These are phyloP conservation scores for Diphasiastrum complanatum DNA, from an alignment of 83 land plant genomes.

Conservation along the genomic window DNA sequence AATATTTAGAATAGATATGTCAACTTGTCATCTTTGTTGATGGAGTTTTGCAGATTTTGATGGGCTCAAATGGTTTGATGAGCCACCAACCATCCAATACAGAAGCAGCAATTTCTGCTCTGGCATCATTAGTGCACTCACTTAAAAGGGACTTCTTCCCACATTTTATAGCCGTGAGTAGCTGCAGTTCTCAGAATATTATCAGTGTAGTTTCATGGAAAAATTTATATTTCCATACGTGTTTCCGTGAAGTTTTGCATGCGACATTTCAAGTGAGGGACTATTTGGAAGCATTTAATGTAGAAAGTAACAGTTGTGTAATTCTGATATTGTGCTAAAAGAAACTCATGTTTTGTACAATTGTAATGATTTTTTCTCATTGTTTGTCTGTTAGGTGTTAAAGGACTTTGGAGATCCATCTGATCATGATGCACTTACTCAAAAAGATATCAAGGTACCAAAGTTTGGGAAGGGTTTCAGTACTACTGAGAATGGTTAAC, in stretches of 20 bases:
- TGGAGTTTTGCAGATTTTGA: conserved; percentile 39
- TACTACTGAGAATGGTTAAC: too few species aligned
- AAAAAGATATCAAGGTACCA: conserved; percentile 84
- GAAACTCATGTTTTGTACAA: background rate
- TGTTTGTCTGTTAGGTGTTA: conserved; percentile 43
- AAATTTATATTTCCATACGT: too few species aligned
- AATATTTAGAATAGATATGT: background rate
- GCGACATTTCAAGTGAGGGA: too few species aligned
- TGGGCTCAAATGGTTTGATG: conserved; percentile 62
- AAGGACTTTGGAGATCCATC: conserved; percentile 44
- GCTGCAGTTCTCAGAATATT: too few species aligned
- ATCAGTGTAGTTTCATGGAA: too few species aligned
- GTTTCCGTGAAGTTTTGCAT: too few species aligned
- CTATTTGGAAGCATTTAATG: too few species aligned
- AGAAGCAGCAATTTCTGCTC: conserved; percentile 60
- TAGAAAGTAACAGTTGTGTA: background rate
- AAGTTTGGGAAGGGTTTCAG: too few species aligned
- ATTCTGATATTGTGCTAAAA: background rate
- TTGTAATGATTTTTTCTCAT: background rate
- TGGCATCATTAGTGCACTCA: conserved; percentile 71
- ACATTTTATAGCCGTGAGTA: conserved; percentile 52
- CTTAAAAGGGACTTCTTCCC: conserved; percentile 55
- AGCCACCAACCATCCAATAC: conserved; percentile 40
- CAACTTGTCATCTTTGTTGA: background rate
- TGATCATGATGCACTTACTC: conserved; percentile 68